A percentile compares a stretch with the other conserved stretches of the same genome.
These are phyloP conservation scores for Zygoascus sp. DNA, from an alignment of 1,139 yeast species.

Conservation along the genomic window DNA sequence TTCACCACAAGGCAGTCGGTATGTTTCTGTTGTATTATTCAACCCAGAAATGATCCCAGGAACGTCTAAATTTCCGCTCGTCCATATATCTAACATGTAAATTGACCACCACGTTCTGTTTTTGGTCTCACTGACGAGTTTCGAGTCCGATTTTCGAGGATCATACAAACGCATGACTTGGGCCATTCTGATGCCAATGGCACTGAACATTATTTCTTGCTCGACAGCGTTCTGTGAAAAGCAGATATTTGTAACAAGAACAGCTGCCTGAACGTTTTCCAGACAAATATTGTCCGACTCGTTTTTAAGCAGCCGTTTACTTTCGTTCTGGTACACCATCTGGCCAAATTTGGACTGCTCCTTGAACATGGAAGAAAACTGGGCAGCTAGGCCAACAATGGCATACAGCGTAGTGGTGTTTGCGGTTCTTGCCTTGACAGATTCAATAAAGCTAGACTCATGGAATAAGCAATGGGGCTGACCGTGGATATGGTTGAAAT, in stretches of 20 bases:
- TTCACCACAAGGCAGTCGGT: conserved; percentile 8
- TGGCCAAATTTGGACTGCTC: background rate
- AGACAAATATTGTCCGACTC: conserved; percentile 13
- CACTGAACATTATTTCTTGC: conserved; percentile 6
- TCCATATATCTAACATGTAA: conserved; percentile 13
- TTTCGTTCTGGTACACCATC: conserved; percentile 2
- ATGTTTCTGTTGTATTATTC: background rate
- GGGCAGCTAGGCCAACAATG: conserved; percentile 11
- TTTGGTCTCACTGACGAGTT: conserved; percentile 8
- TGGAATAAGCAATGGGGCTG: conserved; percentile 13
- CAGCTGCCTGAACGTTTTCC: conserved; percentile 12
- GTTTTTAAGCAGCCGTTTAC: conserved; percentile 6
- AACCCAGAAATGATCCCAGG: conserved; percentile 10
- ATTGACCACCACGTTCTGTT: conserved; percentile 13
- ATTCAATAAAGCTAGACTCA: conserved; percentile 7
- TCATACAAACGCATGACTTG: conserved; percentile 8
- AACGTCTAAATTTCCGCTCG: conserved; percentile 7
- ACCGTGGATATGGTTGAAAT: conserved; percentile 11
- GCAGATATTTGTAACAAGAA: conserved; percentile 8
- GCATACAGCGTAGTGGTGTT: conserved; percentile 8
- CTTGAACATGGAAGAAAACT: conserved; percentile 8
- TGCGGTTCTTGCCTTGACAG: conserved; percentile 6
- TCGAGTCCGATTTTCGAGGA: background rate
- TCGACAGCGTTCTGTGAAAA: conserved; percentile 5
- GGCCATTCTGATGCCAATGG: conserved; percentile 12